Evolutionary conservation across 164 flowering plant genomes (phyloP), one percentile per base, ranked within the genome.

Genomic region (Nymphaea colorata): DNA sequence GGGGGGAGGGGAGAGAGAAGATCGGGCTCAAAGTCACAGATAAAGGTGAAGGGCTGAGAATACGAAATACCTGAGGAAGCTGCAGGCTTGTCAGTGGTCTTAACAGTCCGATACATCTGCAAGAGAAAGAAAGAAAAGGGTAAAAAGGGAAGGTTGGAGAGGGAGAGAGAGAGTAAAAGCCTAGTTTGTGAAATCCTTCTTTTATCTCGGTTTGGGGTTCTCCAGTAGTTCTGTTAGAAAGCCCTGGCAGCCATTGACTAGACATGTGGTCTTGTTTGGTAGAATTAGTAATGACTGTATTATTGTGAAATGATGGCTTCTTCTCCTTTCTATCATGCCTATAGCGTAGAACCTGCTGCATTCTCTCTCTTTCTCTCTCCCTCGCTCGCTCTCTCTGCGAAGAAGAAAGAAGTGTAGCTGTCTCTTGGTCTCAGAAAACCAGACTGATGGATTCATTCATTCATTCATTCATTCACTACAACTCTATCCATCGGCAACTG

Each of bases 81-180:
- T 70, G 89, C 88, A 71, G 88, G 86, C 69, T 78, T 88, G 82
- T 88, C 90, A 73, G 93, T 88, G 61, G 84, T 85, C 79, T 88
- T 88, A 63, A 86, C 89, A 78, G 90, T 88, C 77, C 93, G 74
- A 82, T 86, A 88, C 93, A 88, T 88, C 93, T 88, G 82, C 76
- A 75, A 75, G 67, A 71, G 44, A 61, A 36, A 36, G 36, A 25
- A 44, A 60, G 73, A 67, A 42, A 62, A 71, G 63, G 65, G 69
- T 59, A 57, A 43, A 55, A 64, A 53, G 15, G 53, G n/a, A 53
- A 68, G 61, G 67, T 41, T 65, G 17, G 14, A 6, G 17, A 11
- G 63, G 17, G 63, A 47, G 64, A 17, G 64, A 61, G 3, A 42
- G 16, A 64, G 25, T 8, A 0, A 41, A 43, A 15, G 67, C n/a